Base-by-base conservation (phyloP, 2,329 filamentous ascomycete species). In the Amphichorda felina region DNA sequence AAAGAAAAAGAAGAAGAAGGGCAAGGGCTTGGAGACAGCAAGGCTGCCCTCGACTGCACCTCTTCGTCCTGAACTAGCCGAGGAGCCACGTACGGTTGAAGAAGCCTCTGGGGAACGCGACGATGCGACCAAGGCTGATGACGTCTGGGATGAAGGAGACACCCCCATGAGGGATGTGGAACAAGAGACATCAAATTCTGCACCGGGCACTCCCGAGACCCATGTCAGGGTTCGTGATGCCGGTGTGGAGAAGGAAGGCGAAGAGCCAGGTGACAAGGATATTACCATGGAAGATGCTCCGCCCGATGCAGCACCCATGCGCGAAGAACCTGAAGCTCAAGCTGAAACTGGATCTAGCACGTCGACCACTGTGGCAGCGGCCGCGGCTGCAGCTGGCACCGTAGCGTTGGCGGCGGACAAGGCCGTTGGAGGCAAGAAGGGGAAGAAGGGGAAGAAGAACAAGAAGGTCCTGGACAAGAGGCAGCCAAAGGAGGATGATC, bases 401-500 rank as follows among this genome's bases (percentile, higher is more conserved):
- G 48, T 48, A 30, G 50, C 14, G 55, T 36, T 57, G 25, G 55
- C 53, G 40, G 60, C 55, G 38, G 54, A 54, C 39, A 52, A 47
- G 28, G 57, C 55, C 40, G 56, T 10, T n/a, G 17, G 4, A 8
- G 16, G 30, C 5, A 32, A 32, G 30, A 32, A 32, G 19, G 30
- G 16, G 30, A 32, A 32, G 30, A 32, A 47, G 37, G 38, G 29
- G 14, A 45, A 43, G 35, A 43, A 42, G 32, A 40, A 39, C 17
- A 40, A 42, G 35, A 40, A 39, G 16, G 10, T 17, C 26, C 48
- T 58, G 40, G 63, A 66, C 43, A 59, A 59, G 41, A 53, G 57
- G 41, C 47, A 53, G 25, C 38, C 53, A 10, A 48, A 48, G 33
- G 56, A 59, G 11, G 61, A 67, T 30, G 61, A 66, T 42, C 45